These are phyloP conservation scores for Botryotinia convoluta DNA, from an alignment of 2,329 filamentous ascomycete genomes.

Conservation along the genomic window DNA sequence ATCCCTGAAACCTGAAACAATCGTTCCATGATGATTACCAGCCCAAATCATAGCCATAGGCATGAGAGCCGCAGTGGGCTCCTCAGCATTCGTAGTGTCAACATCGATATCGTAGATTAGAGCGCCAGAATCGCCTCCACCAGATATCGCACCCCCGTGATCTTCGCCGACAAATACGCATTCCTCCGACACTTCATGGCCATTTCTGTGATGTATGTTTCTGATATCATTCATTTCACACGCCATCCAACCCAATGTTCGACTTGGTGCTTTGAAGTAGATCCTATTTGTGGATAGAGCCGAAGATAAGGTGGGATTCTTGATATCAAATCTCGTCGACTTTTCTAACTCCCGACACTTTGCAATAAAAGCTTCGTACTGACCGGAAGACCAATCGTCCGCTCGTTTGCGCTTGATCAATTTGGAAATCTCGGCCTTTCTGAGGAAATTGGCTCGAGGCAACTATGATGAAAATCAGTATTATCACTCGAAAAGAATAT, in stretches of 20 bases:
- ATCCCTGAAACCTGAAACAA: neutral
- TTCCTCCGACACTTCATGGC: neutral
- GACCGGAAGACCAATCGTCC: too few relatives aligned
- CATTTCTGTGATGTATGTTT: neutral
- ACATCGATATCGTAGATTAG: neutral
- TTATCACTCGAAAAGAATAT: neutral
- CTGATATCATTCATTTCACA: neutral
- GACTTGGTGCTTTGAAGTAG: neutral
- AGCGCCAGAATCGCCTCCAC: neutral
- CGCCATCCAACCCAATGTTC: neutral
- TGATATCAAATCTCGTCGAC: neutral
- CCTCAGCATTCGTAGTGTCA: neutral
- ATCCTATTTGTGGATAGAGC: rapidly evolving
- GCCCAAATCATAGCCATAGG: neutral
- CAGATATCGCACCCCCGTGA: rapidly evolving
- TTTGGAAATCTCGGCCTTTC: too few relatives aligned
- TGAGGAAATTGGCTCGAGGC: neutral
- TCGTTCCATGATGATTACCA: neutral
- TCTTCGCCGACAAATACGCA: neutral
- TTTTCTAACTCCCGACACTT: neutral
- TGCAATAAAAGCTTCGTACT: too few relatives aligned
- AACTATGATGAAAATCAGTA: neutral
- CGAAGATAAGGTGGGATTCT: neutral
- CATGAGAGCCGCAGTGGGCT: neutral
- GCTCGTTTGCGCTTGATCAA: too few relatives aligned